Base-by-base conservation (phyloP, 129 eudicot genomes). In the Saposhnikovia divaricata region DNA sequence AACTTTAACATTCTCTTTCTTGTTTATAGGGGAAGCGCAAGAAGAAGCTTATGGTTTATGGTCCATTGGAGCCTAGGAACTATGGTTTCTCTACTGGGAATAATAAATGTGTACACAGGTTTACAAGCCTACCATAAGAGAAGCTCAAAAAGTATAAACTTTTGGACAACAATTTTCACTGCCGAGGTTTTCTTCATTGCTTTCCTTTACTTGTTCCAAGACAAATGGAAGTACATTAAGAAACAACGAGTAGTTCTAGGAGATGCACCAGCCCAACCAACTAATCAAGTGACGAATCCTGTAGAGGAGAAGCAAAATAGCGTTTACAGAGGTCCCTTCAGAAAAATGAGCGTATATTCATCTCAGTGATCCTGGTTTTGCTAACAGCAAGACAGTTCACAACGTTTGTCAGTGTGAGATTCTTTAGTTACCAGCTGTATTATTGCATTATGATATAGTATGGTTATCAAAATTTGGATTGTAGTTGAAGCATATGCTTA, bases 11-110 rank as follows among this genome's bases (percentile, higher is more conserved):
- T 61, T 18, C 19, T 59, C 15, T 46, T 83, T 40, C 14, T 59
- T 82, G 38, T 77, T 16, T 72, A 73, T 86, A 94, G 98, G 83
- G 92, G 85, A 63, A 84, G 79, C 74, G 84, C 80, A 72, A 78
- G 87, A 51, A 85, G 97, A 78, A 84, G 78, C 72, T 4, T 80
- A 28, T 95, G 98, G 98, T 90, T 83, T 84, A 78, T 88, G 38
- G 77, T 90, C 77, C 98, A 95, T 86, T 95, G 98, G 97, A 42
- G 84, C 51, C 77, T 91, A 46, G 98, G 98, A 51, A 88, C 89
- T 12, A 45, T 81, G 9, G 82, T 91, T 76, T 87, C 90, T 5
- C 78, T 90, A 50, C 79, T 91, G 65, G 98, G 98, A 53, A 85
- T 91, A 57, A 73, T 94, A 81, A 88, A 92, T 51, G 78, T 95